Percentiles rank a stretch among this genome's conserved stretches.
These are phyloP conservation scores for Colletotrichum liriopes DNA, from an alignment of 2,329 filamentous ascomycete species.

Conservation along the genomic window DNA sequence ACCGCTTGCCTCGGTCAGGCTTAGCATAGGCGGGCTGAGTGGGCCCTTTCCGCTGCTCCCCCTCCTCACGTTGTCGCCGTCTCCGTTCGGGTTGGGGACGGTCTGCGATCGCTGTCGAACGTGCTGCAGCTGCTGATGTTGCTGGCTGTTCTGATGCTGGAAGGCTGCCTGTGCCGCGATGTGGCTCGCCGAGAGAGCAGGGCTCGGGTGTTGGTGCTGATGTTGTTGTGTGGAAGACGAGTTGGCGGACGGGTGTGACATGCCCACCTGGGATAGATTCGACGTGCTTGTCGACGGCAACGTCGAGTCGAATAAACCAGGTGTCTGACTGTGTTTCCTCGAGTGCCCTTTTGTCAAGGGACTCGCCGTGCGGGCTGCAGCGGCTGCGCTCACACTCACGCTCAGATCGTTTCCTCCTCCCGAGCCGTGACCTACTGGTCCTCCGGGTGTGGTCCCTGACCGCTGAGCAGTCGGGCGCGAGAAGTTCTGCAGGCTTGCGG, in stretches of 20 bases:
- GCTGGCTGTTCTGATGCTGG: conserved; percentile 66
- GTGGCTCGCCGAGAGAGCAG: conserved; percentile 76
- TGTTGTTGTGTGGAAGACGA: conserved; percentile 33
- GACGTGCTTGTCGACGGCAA: conserved; percentile 75
- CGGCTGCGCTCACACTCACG: conserved; percentile 44
- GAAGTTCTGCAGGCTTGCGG: conserved; percentile 69
- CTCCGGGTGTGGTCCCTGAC: conserved; percentile 35
- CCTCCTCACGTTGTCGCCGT: conserved; percentile 53
- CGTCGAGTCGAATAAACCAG: conserved; percentile 83
- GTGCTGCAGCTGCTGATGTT: conserved; percentile 63
- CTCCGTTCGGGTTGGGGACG: conserved; percentile 67
- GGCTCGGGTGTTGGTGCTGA: conserved; percentile 45
- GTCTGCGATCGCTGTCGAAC: conserved; percentile 82
- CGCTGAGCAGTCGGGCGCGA: conserved; percentile 65
- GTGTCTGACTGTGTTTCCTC: conserved; percentile 79
- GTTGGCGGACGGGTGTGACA: conserved; percentile 59
- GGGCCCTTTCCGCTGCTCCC: conserved; percentile 64
- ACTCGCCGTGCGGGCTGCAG: conserved; percentile 48
- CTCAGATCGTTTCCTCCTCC: conserved; percentile 33
- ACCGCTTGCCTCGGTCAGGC: conserved; percentile 75
- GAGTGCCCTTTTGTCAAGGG: conserved; percentile 62
- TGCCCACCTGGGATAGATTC: conserved; percentile 67
- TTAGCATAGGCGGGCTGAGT: conserved; percentile 74
- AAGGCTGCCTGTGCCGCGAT: conserved; percentile 86
- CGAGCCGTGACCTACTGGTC: conserved; percentile 6